Conservation (phyloP, 1,139 yeast species). For the Blastobotrys illinoisensis region DNA sequence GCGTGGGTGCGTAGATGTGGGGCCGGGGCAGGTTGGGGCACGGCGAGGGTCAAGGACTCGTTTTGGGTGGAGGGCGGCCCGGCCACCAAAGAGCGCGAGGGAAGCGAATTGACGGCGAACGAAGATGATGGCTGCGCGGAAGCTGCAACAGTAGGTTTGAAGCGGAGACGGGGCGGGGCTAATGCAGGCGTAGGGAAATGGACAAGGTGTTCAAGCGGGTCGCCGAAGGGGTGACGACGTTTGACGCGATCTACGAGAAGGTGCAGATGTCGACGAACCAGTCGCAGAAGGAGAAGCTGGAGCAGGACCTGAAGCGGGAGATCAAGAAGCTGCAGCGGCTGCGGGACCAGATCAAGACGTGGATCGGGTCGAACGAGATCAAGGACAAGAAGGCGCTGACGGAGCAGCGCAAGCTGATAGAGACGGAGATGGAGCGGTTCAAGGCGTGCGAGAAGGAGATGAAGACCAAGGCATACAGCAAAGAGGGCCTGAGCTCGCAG, state of each 20-base stretch:
- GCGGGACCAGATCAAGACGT: constrained; percentile 92
- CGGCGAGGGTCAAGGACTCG: too few species aligned
- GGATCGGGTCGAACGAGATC: constrained; percentile 90
- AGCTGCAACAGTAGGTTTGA: constrained; percentile 50
- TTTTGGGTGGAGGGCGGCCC: too few species aligned
- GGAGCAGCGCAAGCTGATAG: constrained; percentile 80
- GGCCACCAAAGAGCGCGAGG: not conserved
- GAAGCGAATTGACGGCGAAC: not conserved
- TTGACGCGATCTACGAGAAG: constrained; percentile 84
- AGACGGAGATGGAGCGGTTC: constrained; percentile 85
- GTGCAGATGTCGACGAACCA: constrained; percentile 75
- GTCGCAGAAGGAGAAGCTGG: constrained; percentile 91
- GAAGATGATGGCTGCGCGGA: constrained; percentile 55
- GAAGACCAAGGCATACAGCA: constrained; percentile 93
- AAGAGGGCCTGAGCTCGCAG: constrained; percentile 76
- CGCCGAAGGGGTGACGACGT: constrained; percentile 83
- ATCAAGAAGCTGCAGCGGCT: constrained; percentile 91
- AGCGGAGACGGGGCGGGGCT: not conserved
- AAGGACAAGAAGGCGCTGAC: constrained; percentile 78
- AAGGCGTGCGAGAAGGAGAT: constrained; percentile 91
- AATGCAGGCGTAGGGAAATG: constrained; percentile 49
- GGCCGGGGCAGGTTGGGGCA: not conserved
- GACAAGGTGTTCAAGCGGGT: constrained; percentile 95
- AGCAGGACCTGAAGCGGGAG: constrained; percentile 89
- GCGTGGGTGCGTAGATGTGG: not conserved